Conservation (phyloP, 2,329 filamentous ascomycete species). For the Neofusicoccum sp. region DNA sequence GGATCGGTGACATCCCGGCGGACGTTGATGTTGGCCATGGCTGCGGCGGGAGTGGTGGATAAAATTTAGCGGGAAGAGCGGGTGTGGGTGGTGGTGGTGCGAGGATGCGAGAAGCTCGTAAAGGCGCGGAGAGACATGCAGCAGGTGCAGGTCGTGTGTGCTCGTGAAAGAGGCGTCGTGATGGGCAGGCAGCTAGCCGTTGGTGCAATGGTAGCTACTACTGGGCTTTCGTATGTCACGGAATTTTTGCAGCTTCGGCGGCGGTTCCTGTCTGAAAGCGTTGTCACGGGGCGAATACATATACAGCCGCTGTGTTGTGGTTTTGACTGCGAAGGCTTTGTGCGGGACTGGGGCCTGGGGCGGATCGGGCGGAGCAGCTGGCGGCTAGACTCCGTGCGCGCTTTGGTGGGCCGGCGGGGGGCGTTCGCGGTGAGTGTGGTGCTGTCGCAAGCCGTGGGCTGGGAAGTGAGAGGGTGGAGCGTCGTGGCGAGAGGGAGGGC, state of each 20-base stretch:
- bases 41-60: slow-evolving; percentile 49
- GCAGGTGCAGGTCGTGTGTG: slow-evolving; percentile 37
- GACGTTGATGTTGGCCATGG: slow-evolving; percentile 97
- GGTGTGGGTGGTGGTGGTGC: slow-evolving; percentile 26
- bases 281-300: slow-evolving; percentile 98
- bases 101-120: slow-evolving; percentile 33
- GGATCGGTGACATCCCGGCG: slow-evolving; percentile 93
- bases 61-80: slow-evolving; percentile 26
- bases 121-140: slow-evolving; percentile 61
- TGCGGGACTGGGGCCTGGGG: slow-evolving; percentile 9
- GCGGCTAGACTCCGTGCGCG: slow-evolving; percentile 18
- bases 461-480: not conserved
- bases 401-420: slow-evolving; percentile 5
- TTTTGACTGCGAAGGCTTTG: slow-evolving; percentile 18
- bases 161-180: slow-evolving; percentile 24
- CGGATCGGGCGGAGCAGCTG: slow-evolving; percentile 16
- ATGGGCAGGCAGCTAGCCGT: slow-evolving; percentile 70
- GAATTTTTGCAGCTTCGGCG: slow-evolving; percentile 95
- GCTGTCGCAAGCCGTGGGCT: slow-evolving; percentile 10
- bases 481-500: slow-evolving; percentile 12
- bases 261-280: slow-evolving; percentile 91
- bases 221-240: slow-evolving; percentile 92
- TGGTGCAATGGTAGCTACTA: slow-evolving; percentile 84
- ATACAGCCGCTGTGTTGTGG: slow-evolving; percentile 63
- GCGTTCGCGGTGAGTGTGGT: not conserved